phyloP scores from a whole-genome alignment of 2,329 filamentous ascomycete genomes.

The Aspergillus pseudonomiae region DNA sequence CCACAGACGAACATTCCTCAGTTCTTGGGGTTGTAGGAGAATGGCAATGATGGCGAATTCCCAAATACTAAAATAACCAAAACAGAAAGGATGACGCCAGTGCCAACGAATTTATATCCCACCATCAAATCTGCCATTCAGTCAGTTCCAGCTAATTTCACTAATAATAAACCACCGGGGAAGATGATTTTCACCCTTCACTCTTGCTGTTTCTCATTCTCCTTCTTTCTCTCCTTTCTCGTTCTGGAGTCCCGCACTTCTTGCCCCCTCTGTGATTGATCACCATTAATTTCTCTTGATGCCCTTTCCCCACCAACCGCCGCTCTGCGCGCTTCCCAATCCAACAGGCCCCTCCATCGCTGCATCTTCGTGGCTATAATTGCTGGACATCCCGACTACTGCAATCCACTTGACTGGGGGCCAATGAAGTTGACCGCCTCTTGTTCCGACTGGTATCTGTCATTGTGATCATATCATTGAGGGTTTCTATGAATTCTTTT shows the following conservation, averaged over 20 bases:
- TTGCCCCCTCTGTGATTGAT: not conserved
- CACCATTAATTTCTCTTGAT: not conserved
- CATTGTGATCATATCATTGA: not conserved
- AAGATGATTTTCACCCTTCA: not conserved
- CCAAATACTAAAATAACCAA: no score
- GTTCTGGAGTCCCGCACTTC: not conserved
- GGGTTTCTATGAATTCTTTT: not conserved
- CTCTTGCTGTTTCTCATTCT: not conserved
- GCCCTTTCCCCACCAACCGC: not conserved
- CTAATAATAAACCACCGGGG: not conserved
- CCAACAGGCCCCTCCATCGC: not conserved
- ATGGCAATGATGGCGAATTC: not conserved
- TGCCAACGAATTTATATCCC: not conserved
- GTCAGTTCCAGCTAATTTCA: not conserved
- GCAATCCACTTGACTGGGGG: slow-evolving; percentile 17
- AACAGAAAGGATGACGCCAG: not conserved
- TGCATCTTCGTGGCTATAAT: not conserved
- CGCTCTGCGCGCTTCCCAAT: not conserved
- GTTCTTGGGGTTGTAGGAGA: not conserved
- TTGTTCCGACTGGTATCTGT: slow-evolving; percentile 2
- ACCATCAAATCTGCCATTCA: not conserved
- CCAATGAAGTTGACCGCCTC: slow-evolving; percentile 19
- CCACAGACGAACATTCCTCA: not conserved
- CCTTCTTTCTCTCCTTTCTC: not conserved
- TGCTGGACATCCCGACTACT: slow-evolving; percentile 3